phyloP scores from a whole-genome alignment of 345 rosid genomes.

The Pseudoturritis turrita region DNA sequence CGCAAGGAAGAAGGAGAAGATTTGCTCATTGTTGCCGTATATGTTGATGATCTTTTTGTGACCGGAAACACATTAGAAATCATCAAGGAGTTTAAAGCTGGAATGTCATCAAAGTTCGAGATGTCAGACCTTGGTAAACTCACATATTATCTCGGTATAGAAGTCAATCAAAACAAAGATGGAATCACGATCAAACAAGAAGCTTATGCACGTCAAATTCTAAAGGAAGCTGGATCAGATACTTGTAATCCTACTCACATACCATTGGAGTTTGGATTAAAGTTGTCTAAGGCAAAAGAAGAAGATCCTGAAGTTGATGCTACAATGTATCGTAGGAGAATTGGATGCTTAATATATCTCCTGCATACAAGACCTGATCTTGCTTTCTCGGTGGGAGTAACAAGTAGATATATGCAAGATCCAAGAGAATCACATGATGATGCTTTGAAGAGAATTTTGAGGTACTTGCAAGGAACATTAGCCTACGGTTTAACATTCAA shows the following conservation, averaged over 20 bases:
- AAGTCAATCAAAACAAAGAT: background rate
- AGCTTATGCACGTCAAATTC: background rate
- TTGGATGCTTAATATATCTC: background rate
- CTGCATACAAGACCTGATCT: too few relatives aligned
- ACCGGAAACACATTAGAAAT: background rate
- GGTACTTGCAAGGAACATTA: background rate
- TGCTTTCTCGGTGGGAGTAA: too few relatives aligned
- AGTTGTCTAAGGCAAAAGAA: background rate
- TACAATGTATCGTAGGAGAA: background rate
- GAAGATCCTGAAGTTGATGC: background rate
- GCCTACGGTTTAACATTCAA: background rate
- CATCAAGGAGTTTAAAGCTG: background rate
- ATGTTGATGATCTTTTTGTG: background rate
- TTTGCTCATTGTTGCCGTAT: background rate
- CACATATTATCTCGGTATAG: background rate
- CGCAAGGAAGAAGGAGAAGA: background rate
- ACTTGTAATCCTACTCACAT: background rate
- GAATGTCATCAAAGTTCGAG: background rate
- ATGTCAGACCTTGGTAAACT: background rate
- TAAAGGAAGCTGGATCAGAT: background rate
- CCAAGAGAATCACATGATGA: too few relatives aligned
- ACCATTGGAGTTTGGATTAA: background rate
- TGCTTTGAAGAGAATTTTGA: too few relatives aligned
- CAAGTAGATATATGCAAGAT: too few relatives aligned
- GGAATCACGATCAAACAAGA: background rate